Base-by-base conservation (phyloP, 78 protist species). In the Polysphondylium violaceum region DNA sequence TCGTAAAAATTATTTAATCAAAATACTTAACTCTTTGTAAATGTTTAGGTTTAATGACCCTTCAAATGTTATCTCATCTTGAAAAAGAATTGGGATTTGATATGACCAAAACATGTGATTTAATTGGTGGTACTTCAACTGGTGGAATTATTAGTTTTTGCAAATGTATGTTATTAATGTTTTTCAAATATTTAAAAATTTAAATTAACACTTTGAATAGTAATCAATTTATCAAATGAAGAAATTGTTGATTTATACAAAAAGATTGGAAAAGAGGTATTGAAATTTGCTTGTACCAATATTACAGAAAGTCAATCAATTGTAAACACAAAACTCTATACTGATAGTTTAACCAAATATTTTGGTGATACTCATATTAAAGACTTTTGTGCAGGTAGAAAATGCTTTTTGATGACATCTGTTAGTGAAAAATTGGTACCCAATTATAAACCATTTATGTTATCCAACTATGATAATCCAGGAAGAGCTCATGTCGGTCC, bases 381-480 rank as follows among this genome's bases (percentile, higher is more conserved):
- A 29, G 63, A 72, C 8, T 72, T 72, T 43, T 35, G 56, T 0
- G 6, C 23, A 27, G 36, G 33, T 31, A 50, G 78, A 50, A 72
- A 50, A 31, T 59, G 78, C 9, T 41, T 68, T 43, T 50, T 68
- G 14, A 16, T 68, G 7, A n/a, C 75, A n/a, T 68, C 50, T 41
- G 31, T 41, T 12, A 21, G 41, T 4, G 50, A 35, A 41, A 41
- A 33, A 2, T 23, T 41, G 9, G 8, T 41, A 3, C 75, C 75
- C 9, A 59, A 50, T 21, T 60, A 58, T 31, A 44, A 63, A n/a
- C 59, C 74, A 8, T 76, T 43, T 17, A 61, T 76, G 4, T 6
- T 76, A 6, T 59, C 72, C n/a, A 76, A 76, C 41, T 76, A 76
- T 61, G 41, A 11, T 19, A 76, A 76, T 31, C 59, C 44, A 8